These are phyloP conservation scores for Medicago lupulina DNA, from an alignment of 306 rosid species.

Conservation along the genomic window DNA sequence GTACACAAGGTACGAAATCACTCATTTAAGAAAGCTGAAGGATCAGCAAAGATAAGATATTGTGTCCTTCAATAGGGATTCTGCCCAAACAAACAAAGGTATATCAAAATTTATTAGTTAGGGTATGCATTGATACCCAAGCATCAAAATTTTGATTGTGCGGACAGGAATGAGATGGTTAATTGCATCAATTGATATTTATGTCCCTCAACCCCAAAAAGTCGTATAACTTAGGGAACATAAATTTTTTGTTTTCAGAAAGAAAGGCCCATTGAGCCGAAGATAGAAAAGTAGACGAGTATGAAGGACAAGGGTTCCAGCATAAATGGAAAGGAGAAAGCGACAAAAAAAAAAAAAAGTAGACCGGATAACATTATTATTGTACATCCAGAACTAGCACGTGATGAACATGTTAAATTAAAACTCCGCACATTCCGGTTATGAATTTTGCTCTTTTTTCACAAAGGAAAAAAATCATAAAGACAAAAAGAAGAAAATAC, in stretches of 20 bases:
- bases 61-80: conserved; percentile 3
- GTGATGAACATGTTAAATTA: not conserved
- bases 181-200: conserved; percentile 20
- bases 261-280: not conserved
- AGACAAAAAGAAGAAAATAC: conserved; percentile 19
- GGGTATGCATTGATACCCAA: not conserved
- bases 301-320: conserved; percentile 12
- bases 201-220: conserved; percentile 17
- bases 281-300: not conserved
- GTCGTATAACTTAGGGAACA: not conserved
- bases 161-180: conserved; percentile 27
- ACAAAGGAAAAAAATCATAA: not conserved
- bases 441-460: not conserved
- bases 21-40: conserved; percentile 17
- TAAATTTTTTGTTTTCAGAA: not conserved
- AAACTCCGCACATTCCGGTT: conserved; percentile 9
- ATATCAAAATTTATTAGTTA: not conserved
- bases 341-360: not conserved
- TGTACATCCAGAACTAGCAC: conserved; percentile 11
- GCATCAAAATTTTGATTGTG: conserved; percentile 1
- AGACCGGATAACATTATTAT: not conserved
- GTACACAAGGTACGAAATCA: conserved; percentile 2
- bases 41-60: not conserved
- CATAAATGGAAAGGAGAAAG: not conserved
- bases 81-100: conserved; percentile 21